Base-by-base conservation (phyloP, 2,329 filamentous ascomycete species). In the Colletotrichum paranaense region DNA sequence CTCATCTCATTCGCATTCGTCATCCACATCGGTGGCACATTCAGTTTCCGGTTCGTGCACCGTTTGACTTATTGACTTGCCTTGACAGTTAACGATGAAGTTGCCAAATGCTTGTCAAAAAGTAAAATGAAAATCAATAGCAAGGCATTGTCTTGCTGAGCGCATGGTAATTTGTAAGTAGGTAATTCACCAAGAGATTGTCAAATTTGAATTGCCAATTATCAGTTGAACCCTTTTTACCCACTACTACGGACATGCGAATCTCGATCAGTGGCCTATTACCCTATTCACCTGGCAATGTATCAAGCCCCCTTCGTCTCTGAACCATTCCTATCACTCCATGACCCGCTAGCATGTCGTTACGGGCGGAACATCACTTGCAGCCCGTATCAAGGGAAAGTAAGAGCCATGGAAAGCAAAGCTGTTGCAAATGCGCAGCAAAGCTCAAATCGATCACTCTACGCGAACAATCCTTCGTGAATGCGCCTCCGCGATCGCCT, bases 1-100 rank as follows among this genome's bases (percentile, higher is more conserved):
- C 46, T 67, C 68, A 71, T 70, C 62, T 70, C 46, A 32, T 30
- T 32, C 38, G 38, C 38, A 52, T 19, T 70, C 55, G 68, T 59
- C 68, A 70, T 70, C 32, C 32, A 49, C 32, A 46, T 62, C 38
- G 38, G 38, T 42, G 38, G 14, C 38, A 42, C 38, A 16, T 42
- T 19, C 16, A 19, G 42, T 49, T 11, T 49, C 9, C 42, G 42
- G 42, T 49, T n/a, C 42, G 19, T 49, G 42, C 42, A 49, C 8
- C 42, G 42, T 49, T 49, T 49, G 42, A 49, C 42, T 9, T 49
- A n/a, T 49, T n/a, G 7, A n/a, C 42, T 49, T 49, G 42, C 42
- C 16, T n/a, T 49, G 42, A 49, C 8, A n/a, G 19, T 49, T n/a
- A 49, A n/a, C 19, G 42, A 49, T 49, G 42, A n/a, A n/a, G 16